Evolutionary conservation across 2,329 filamentous ascomycete species (phyloP), one percentile per base, ranked within the genome.

Genomic region (Geosmithia morbida): DNA sequence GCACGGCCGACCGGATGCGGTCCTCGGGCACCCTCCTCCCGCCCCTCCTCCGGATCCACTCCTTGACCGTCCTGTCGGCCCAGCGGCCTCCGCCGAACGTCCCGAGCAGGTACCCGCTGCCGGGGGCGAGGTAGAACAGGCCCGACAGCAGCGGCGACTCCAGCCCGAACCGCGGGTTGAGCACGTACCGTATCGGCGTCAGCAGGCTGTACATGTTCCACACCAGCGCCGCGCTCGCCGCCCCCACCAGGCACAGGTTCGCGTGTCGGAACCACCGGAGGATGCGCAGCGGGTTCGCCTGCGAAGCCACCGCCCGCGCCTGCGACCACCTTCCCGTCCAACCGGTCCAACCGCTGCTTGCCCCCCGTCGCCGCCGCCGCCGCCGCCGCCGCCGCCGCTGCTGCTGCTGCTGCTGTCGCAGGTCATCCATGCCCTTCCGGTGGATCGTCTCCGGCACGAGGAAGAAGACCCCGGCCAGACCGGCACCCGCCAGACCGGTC

Each of bases 361-460:
- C n/a, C n/a, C n/a, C n/a, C n/a, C n/a, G n/a, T n/a, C n/a, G n/a
- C n/a, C n/a, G n/a, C n/a, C n/a, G n/a, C n/a, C n/a, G n/a, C n/a
- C n/a, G n/a, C n/a, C n/a, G n/a, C n/a, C n/a, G n/a, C n/a, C n/a
- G n/a, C n/a, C n/a, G n/a, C n/a, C n/a, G n/a, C n/a, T n/a, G n/a
- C n/a, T n/a, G n/a, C n/a, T n/a, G n/a, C n/a, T n/a, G n/a, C n/a
- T n/a, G n/a, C n/a, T n/a, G n/a, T n/a, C n/a, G 64, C 1, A 88
- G 67, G 41, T 87, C 81, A 7, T 73, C 66, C 18, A 76, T 75
- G 49, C 75, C 75, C 56, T 73, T 78, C 50, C 75, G 71, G 49
- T 83, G 81, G 46, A 85, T 82, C 1, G 84, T 89, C 59, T 89
- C 84, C 0, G 82, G 81, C 11, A 88, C 71, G 13, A 86, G 65